These are phyloP conservation scores for Malbranchea zuffiana DNA, from an alignment of 2,329 filamentous ascomycete genomes.

Conservation along the genomic window DNA sequence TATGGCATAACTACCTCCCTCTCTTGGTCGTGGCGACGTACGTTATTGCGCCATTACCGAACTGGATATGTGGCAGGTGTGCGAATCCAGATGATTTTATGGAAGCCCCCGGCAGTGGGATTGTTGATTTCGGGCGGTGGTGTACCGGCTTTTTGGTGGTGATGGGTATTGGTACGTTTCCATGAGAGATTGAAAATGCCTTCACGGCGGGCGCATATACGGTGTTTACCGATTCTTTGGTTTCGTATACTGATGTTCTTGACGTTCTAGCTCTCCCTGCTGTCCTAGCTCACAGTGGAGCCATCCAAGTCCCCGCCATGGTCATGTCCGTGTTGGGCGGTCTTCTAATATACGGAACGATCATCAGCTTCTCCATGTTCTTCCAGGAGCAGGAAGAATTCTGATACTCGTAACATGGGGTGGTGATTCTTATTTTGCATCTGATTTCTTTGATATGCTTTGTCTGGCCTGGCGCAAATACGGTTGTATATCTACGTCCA, in stretches of 20 bases:
- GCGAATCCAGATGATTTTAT: conserved; percentile 94
- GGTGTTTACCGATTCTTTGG: no score
- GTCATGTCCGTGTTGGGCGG: conserved; percentile 91
- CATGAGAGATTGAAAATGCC: no score
- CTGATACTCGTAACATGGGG: conserved; percentile 38
- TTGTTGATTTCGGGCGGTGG: conserved; percentile 91
- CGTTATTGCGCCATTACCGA: conserved; percentile 82
- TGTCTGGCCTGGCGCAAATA: no score
- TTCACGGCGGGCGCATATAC: no score
- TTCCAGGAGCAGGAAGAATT: conserved; percentile 98
- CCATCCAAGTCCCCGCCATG: conserved; percentile 78
- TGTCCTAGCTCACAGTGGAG: conserved; percentile 72
- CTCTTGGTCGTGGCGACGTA: conserved; percentile 94
- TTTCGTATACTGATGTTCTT: conserved; percentile 1
- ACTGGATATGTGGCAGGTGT: conserved; percentile 87
- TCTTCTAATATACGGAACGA: conserved; percentile 90
- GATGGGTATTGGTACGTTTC: conserved; percentile 82
- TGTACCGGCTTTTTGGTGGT: conserved; percentile 90
- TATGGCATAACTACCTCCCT: conserved; percentile 90
- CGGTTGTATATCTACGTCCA: no score
- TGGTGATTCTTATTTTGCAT: no score
- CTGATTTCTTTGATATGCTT: no score
- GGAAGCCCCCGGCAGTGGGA: conserved; percentile 65
- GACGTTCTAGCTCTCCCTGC: conserved; percentile 63
- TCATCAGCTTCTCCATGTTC: conserved; percentile 96